These are phyloP conservation scores for Candida tibetensis DNA, from an alignment of 805 yeast genomes.

Conservation along the genomic window DNA sequence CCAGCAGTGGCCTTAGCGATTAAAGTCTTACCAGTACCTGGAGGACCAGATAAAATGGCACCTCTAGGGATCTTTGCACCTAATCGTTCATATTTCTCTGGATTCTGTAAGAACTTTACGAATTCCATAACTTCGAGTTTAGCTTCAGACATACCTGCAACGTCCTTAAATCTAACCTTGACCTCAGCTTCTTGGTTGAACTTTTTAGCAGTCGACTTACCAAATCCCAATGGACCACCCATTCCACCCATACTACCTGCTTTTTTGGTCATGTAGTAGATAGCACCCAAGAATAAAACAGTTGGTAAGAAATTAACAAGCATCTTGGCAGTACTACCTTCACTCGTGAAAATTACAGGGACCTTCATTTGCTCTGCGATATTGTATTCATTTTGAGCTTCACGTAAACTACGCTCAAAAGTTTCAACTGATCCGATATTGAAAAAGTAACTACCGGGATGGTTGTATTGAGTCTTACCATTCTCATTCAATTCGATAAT, in stretches of 20 bases:
- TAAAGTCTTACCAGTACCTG: slow-evolving; percentile 98
- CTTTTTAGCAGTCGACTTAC: slow-evolving; percentile 85
- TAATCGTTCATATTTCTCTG: slow-evolving; percentile 81
- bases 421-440: slow-evolving; percentile 85
- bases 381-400: slow-evolving; percentile 68
- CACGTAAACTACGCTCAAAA: slow-evolving; percentile 76
- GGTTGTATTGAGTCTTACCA: slow-evolving; percentile 49
- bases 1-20: slow-evolving; percentile 99
- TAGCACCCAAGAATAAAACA: slow-evolving; percentile 79
- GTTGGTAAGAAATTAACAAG: slow-evolving; percentile 85
- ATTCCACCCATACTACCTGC: slow-evolving; percentile 69
- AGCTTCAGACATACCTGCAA: slow-evolving; percentile 97
- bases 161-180: slow-evolving; percentile 85
- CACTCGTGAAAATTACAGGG: slow-evolving; percentile 78
- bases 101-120: slow-evolving; percentile 88
- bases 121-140: slow-evolving; percentile 98
- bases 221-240: slow-evolving; percentile 79
- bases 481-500: slow-evolving; percentile 63
- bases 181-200: slow-evolving; percentile 92
- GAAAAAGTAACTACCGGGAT: slow-evolving; percentile 46
- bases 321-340: slow-evolving; percentile 63
- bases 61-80: slow-evolving; percentile 99
- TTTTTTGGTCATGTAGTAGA: slow-evolving; percentile 74
- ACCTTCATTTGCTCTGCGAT: slow-evolving; percentile 62
- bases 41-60: slow-evolving; percentile 95